Percentiles rank a stretch among this genome's conserved stretches.
Evolutionary conservation across 2,329 filamentous ascomycete genomes (phyloP).

Genomic region (Aspergillus sp.): DNA sequence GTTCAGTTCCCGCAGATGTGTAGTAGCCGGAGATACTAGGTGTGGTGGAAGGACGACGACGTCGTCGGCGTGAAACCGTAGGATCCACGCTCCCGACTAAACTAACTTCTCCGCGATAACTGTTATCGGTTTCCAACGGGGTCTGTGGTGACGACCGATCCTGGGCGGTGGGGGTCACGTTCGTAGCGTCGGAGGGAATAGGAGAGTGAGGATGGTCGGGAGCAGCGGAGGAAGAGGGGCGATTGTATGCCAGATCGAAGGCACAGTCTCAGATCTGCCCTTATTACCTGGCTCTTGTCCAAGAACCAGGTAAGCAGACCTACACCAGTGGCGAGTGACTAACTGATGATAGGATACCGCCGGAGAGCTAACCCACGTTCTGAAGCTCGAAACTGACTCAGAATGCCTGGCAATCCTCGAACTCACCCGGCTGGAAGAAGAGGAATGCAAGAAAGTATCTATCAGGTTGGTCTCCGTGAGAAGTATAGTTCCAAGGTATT

Average conservation of each 20-base stretch:
- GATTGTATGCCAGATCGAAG: constrained; percentile 69
- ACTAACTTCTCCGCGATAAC: constrained; percentile 8
- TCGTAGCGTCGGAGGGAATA: constrained; percentile 45
- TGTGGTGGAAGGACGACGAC: constrained; percentile 26
- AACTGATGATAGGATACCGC: constrained; percentile 13
- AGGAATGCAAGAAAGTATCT: background rate
- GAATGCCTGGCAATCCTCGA: background rate
- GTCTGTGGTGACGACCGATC: constrained; percentile 16
- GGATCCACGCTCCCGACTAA: constrained; percentile 9
- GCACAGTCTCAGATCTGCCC: constrained; percentile 40
- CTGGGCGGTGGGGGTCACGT: constrained; percentile 35
- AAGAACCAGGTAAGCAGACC: constrained; percentile 42
- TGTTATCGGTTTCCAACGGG: constrained; percentile 8
- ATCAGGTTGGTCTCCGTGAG: background rate
- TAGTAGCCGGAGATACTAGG: constrained; percentile 18
- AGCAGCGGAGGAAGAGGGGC: constrained; percentile 54
- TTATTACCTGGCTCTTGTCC: constrained; percentile 35
- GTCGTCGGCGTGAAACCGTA: constrained; percentile 19
- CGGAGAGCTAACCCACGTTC: constrained; percentile 11
- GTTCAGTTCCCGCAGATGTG: constrained; percentile 14
- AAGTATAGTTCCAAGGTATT: background rate
- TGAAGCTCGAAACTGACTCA: constrained; percentile 8
- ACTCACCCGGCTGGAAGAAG: constrained; percentile 6
- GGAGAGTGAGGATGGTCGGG: constrained; percentile 60
- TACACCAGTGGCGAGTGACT: constrained; percentile 25